Base-by-base conservation (phyloP, 2,329 filamentous ascomycete genomes). In the Trichoderma gracile region DNA sequence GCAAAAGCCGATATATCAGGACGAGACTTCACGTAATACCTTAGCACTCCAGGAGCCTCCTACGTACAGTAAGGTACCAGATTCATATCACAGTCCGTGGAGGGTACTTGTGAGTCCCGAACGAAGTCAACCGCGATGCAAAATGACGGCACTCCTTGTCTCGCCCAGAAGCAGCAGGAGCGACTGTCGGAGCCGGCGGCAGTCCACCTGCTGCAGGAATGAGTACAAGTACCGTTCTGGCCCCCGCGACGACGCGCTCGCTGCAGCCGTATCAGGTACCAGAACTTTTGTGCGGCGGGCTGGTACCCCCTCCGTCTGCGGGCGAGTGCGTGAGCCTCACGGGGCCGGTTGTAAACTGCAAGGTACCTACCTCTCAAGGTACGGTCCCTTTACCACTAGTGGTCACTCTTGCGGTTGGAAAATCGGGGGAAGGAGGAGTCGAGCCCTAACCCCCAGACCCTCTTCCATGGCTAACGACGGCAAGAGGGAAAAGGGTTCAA, bases 101-200 rank as follows among this genome's bases (percentile, higher is more conserved):
- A 14, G 9, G 10, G 10, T 3, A 12, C 10, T 3, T 40, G 27
- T 38, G 12, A 14, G 15, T 30, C 19, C n/a, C 30, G 46, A 49
- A n/a, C 25, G 27, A 42, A 33, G 38, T 43, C n/a, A 25, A 25
- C 58, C 27, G 30, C 50, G 50, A 53, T 30, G 54, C 54, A 25
- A 43, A 33, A 46, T 57, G 54, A 46, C 54, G 42, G 54, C 54
- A 57, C 42, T 33, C 49, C 27, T 17, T 56, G 53, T 23, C 23
- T 56, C 54, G 50, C 50, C 59, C 40, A 46, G 49, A 46, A 46
- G 27, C 27, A 63, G 59, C 59, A 63, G 59, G 59, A 63, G 59
- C 59, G 59, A 63, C 23, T 10, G 52, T 56, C 52, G 59, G 40
- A 63, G 57, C n/a, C 33, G 45, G 23, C 30, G 49, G 15, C 23